A percentile compares a stretch with the other conserved stretches of the same genome.
phyloP scores from a whole-genome alignment of 2,329 filamentous ascomycete species.

The Fusarium bulbicola region DNA sequence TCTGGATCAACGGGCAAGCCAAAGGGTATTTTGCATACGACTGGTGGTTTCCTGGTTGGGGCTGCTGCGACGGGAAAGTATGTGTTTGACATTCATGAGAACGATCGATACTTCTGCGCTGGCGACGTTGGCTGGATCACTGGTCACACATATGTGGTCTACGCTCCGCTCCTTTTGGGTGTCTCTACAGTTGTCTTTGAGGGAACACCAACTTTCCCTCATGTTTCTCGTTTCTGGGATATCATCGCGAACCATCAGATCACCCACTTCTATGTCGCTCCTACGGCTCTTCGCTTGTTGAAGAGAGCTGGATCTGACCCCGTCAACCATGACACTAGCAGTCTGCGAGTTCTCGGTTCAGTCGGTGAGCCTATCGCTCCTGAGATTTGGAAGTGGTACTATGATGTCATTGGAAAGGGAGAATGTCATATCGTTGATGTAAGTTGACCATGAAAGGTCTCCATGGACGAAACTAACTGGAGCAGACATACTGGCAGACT shows the following conservation, averaged over 20 bases:
- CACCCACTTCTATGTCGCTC: constrained; percentile 95
- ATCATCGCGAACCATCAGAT: constrained; percentile 90
- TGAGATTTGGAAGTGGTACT: constrained; percentile 98
- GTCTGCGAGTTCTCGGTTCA: constrained; percentile 84
- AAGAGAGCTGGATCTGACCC: constrained; percentile 92
- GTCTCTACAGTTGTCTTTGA: constrained; percentile 93
- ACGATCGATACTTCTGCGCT: constrained; percentile 91
- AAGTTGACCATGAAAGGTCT: constrained; percentile 48
- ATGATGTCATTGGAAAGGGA: constrained; percentile 87
- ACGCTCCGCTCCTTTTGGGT: constrained; percentile 87
- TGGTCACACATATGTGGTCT: constrained; percentile 94
- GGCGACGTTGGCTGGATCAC: constrained; percentile 98
- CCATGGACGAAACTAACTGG: neutral
- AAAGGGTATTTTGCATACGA: constrained; percentile 96
- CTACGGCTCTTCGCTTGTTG: constrained; percentile 85
- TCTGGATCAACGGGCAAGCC: constrained; percentile 96
- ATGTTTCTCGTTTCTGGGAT: constrained; percentile 96
- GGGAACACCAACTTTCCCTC: constrained; percentile 90
- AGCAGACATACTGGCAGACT: constrained; percentile 96
- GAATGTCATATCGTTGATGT: constrained; percentile 91
- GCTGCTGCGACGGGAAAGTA: constrained; percentile 93
- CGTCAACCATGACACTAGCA: constrained; percentile 77
- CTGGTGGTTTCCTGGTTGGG: constrained; percentile 86
- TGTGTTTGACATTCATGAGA: constrained; percentile 92
- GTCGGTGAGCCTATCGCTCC: constrained; percentile 97